Percentiles rank a stretch among this genome's conserved stretches.
Evolutionary conservation across 257 asterid species (phyloP).

Genomic region (Salvia miltiorrhiza): DNA sequence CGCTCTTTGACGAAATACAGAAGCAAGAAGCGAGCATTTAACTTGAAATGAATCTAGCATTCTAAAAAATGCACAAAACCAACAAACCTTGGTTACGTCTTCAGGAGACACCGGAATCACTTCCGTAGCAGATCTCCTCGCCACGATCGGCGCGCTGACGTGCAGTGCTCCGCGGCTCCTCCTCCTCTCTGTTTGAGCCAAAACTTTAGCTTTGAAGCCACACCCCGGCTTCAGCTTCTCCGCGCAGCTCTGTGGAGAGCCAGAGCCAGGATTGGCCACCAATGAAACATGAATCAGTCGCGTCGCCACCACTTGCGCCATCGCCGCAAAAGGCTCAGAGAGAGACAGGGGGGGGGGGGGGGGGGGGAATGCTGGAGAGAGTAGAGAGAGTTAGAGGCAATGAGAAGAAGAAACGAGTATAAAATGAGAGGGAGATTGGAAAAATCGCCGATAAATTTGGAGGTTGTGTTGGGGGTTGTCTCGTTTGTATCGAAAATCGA

Average conservation of each 20-base stretch:
- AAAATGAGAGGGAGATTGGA: constrained; percentile 29
- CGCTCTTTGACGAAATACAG: background rate
- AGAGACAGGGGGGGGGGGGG: background rate
- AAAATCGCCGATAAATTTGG: constrained; percentile 55
- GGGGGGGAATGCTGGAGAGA: constrained; percentile 5
- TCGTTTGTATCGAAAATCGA: constrained; percentile 55
- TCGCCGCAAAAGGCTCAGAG: constrained; percentile 17
- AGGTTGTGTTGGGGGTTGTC: constrained; percentile 30
- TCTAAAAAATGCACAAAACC: background rate
- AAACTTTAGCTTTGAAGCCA: constrained; percentile 49
- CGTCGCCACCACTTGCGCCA: constrained; percentile 88
- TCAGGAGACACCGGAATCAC: constrained; percentile 62
- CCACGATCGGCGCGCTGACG: constrained; percentile 44
- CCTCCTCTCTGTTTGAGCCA: constrained; percentile 38
- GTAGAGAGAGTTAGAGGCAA: background rate
- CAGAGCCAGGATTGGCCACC: constrained; percentile 42
- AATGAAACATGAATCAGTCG: constrained; percentile 61
- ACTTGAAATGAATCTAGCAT: background rate
- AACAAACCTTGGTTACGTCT: constrained; percentile 47
- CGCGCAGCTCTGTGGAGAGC: constrained; percentile 39
- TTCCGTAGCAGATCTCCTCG: constrained; percentile 39
- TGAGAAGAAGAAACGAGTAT: constrained; percentile 6
- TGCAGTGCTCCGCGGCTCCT: constrained; percentile 39
- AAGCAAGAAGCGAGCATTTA: constrained; percentile 10
- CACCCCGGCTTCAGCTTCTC: constrained; percentile 57